phyloP scores from a whole-genome alignment of 1,284 basidiomycete species.

The Kalmanozyma brasiliensis region DNA sequence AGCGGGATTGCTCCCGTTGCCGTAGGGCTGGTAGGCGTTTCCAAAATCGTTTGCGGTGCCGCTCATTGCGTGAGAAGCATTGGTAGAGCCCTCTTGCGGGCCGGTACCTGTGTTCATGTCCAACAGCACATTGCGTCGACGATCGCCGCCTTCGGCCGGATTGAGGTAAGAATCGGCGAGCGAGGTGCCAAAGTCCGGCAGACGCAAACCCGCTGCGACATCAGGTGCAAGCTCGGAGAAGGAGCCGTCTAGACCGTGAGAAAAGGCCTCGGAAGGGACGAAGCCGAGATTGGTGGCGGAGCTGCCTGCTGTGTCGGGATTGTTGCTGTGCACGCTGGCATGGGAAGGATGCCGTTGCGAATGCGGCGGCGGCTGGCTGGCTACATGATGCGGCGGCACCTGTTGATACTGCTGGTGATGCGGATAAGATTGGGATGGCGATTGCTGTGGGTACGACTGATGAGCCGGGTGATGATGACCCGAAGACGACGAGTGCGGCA shows the following conservation, averaged over 20 bases:
- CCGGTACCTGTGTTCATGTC: slow-evolving; percentile 29
- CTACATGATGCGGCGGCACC: slow-evolving; percentile 17
- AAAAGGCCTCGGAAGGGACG: slow-evolving; percentile 18
- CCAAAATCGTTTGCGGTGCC: slow-evolving; percentile 6
- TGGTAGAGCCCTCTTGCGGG: slow-evolving; percentile 7
- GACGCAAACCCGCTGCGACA: slow-evolving; percentile 38
- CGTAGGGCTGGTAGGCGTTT: slow-evolving; percentile 13
- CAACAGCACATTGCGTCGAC: slow-evolving; percentile 42
- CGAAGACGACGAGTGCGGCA: slow-evolving; percentile 10
- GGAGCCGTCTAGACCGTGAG: slow-evolving; percentile 36
- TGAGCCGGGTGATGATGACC: slow-evolving; percentile 28
- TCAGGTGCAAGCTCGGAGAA: slow-evolving; percentile 48
- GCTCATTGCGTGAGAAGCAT: slow-evolving; percentile 8
- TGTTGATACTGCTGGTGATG: slow-evolving; percentile 29
- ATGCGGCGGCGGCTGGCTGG: slow-evolving; percentile 1
- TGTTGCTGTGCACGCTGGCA: slow-evolving; percentile 8
- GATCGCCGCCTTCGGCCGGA: slow-evolving; percentile 32
- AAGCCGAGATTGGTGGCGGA: slow-evolving; percentile 27
- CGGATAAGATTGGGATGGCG: slow-evolving; percentile 21
- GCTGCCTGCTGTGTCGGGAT: slow-evolving; percentile 1
- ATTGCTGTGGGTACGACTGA: slow-evolving; percentile 24
- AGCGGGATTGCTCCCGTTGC: slow-evolving; percentile 15
- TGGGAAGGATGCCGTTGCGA: slow-evolving; percentile 24
- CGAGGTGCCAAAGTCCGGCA: slow-evolving; percentile 56
- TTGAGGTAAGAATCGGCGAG: slow-evolving; percentile 59